Evolutionary conservation across 2,329 filamentous ascomycete species (phyloP).

Genomic region (Cercospora beticola): DNA sequence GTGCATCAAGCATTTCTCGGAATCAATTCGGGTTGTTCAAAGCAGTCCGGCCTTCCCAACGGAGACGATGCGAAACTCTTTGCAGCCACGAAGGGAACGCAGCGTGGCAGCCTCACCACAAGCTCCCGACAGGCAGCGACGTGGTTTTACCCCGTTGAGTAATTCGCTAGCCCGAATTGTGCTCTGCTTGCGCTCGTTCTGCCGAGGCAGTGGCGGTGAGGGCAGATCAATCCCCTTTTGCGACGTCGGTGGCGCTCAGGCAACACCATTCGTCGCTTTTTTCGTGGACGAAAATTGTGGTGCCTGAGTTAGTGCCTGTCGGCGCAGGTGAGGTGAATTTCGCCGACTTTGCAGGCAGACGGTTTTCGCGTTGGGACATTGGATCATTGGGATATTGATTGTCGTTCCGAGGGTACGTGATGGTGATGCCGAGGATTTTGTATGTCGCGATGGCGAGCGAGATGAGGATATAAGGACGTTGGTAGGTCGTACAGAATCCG

Average conservation of each 20-base stretch:
- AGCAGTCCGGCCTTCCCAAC: background rate
- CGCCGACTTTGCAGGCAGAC: constrained; percentile 10
- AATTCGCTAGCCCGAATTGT: constrained; percentile 6
- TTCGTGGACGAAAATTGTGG: constrained; percentile 10
- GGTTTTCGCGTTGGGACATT: constrained; percentile 9
- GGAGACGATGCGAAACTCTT: constrained; percentile 6
- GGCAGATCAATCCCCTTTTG: constrained; percentile 3
- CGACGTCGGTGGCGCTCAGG: constrained; percentile 10
- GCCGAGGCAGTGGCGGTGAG: constrained; percentile 10
- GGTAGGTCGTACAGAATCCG: background rate
- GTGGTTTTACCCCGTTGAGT: background rate
- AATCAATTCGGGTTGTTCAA: background rate
- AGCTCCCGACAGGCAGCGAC: background rate
- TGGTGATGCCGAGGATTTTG: constrained; percentile 8
- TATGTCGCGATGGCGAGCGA: background rate
- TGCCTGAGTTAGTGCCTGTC: constrained; percentile 5
- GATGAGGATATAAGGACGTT: constrained; percentile 2
- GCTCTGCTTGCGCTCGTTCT: background rate
- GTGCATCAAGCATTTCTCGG: background rate
- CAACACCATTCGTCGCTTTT: constrained; percentile 9
- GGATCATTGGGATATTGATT: background rate
- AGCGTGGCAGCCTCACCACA: constrained; percentile 1
- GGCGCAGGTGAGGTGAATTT: background rate
- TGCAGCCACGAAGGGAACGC: background rate
- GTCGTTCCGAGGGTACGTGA: constrained; percentile 1